phyloP scores from a whole-genome alignment of 2,329 filamentous ascomycete genomes.

The Tolypocladium endophyticum region DNA sequence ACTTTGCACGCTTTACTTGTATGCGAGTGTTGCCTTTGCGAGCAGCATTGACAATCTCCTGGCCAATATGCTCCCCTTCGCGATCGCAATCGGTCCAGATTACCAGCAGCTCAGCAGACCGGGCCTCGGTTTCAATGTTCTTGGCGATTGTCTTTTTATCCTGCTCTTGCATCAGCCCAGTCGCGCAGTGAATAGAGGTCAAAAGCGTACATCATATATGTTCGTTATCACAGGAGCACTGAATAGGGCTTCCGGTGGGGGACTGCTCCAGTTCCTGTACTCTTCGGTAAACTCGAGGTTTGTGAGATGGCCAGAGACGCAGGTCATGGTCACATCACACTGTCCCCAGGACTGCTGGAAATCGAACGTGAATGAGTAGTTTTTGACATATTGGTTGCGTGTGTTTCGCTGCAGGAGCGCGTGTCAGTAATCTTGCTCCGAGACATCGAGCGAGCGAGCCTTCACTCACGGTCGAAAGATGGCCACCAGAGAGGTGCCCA shows the following conservation, averaged over 20 bases:
- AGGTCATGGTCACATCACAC: constrained; percentile 87
- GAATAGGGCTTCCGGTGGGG: constrained; percentile 70
- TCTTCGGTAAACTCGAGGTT: constrained; percentile 63
- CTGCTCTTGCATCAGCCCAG: constrained; percentile 26
- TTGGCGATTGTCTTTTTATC: constrained; percentile 71
- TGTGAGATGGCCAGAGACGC: constrained; percentile 80
- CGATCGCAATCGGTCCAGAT: constrained; percentile 99
- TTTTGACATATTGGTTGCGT: constrained; percentile 73
- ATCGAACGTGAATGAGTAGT: constrained; percentile 84
- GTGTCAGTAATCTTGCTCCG: constrained; percentile 10
- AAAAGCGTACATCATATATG: constrained; percentile 48
- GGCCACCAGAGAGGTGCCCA: constrained; percentile 73
- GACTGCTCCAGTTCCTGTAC: constrained; percentile 72
- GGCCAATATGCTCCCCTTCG: constrained; percentile 92
- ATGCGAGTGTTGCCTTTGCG: constrained; percentile 61
- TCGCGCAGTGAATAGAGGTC: not conserved
- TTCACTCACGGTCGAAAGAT: constrained; percentile 52
- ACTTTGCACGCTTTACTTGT: constrained; percentile 74
- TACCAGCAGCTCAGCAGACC: constrained; percentile 62
- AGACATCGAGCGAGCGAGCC: not conserved
- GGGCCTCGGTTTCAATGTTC: constrained; percentile 76
- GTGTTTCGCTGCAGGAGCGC: constrained; percentile 47
- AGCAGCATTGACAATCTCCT: constrained; percentile 79
- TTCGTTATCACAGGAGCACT: constrained; percentile 62
- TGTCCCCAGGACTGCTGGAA: constrained; percentile 73